Evolutionary conservation across 805 yeast species (phyloP), one percentile per base, ranked within the genome.

Genomic region (Cyberlindnera euphorbiiphila): DNA sequence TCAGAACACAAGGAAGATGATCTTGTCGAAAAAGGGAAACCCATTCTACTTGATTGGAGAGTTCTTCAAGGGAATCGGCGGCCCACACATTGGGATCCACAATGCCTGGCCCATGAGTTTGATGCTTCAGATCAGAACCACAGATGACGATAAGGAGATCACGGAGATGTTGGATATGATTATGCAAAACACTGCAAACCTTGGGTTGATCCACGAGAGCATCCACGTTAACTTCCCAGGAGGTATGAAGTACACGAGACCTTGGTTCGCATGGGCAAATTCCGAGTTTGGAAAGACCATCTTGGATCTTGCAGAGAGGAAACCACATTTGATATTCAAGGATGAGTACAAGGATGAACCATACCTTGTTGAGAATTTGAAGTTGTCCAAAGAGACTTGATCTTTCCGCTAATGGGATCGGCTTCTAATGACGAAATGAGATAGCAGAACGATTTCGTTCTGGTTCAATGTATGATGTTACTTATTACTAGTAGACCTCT

Each of bases 201-300:
- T 86, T 15, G 96, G 96, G 0, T 66, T 87, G 39, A 78, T 87
- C 76, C 96, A 87, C 56, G 96, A 87, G 63, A 72, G 83, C 40
- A 76, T 87, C 4, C 64, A 82, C 41, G 94, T 86, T 9, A 69
- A 79, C 48, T 62, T 70, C 6, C 64, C 64, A 2, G 41, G 46
- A 2, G 78, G 76, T 1, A 39, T 43, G 9, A 60, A 59, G n/a
- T 88, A 60, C 56, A 84, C 95, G 0, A 65, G 96, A 42, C 75
- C 93, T 3, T 87, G 96, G 96, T 88, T 88, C 65, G 82, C 95
- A 5, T 87, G 96, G 96, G 84, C 94, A 49, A 87, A 87, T 56
- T 78, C 94, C 1, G 96, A 88, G 60, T 85, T 87, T 62, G 96
- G 88, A 15, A 85, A 85, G 59, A 81, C 94, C 1, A 80, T 87